These are phyloP conservation scores for Carallia brachiata DNA, from an alignment of 345 rosid genomes.

Conservation along the genomic window DNA sequence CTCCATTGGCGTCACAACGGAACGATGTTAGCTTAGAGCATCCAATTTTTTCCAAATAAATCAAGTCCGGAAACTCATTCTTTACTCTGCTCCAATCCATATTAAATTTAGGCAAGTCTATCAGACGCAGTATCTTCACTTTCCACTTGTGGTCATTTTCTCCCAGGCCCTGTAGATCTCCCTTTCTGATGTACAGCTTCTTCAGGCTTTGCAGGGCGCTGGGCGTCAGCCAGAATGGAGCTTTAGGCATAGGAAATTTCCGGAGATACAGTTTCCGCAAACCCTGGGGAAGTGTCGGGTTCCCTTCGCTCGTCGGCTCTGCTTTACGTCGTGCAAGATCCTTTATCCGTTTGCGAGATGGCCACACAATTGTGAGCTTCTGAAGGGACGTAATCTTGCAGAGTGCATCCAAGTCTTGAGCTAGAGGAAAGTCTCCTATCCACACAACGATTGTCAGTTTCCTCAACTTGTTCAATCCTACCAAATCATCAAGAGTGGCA, in stretches of 20 bases:
- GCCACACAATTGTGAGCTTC: slow-evolving; percentile 41
- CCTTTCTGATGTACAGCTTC: not conserved
- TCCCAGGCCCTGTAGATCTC: not conserved
- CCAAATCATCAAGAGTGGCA: slow-evolving; percentile 21
- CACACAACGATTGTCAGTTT: slow-evolving; percentile 24
- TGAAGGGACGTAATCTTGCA: not conserved
- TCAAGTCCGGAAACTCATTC: not conserved
- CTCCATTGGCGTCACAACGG: too few species aligned
- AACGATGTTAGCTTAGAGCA: not conserved
- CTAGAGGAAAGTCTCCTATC: not conserved
- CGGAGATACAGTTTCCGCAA: not conserved
- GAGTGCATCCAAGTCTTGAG: not conserved
- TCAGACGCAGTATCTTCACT: not conserved
- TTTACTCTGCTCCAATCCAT: not conserved
- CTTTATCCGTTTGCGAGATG: too few species aligned
- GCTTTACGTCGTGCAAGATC: too few species aligned
- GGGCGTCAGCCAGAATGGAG: not conserved
- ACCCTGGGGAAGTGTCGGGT: not conserved
- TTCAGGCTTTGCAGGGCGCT: not conserved
- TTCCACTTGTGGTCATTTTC: too few species aligned
- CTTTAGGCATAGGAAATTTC: accelerated
- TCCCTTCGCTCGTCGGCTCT: too few species aligned
- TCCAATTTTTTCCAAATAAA: not conserved
- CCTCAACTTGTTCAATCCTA: slow-evolving; percentile 20
- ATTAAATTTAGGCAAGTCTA: not conserved